These are phyloP conservation scores for Termitomyces sp. DNA, from an alignment of 768 basidiomycete species.

Conservation along the genomic window DNA sequence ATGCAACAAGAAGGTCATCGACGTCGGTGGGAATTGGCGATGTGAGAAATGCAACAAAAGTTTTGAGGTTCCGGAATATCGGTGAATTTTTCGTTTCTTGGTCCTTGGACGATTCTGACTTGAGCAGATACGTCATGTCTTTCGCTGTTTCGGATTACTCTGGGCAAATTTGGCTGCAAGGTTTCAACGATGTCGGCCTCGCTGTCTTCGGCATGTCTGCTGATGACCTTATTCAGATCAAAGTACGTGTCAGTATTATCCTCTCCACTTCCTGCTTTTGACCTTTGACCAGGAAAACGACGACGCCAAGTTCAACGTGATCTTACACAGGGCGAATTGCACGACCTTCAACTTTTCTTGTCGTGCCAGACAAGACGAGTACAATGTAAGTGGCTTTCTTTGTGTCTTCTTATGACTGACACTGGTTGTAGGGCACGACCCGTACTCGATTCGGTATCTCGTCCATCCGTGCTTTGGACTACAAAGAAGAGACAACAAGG, in stretches of 20 bases:
- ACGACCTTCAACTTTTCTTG: slow-evolving; percentile 79
- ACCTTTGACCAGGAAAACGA: slow-evolving; percentile 47
- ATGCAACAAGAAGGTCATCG: slow-evolving; percentile 89
- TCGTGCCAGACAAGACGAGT: slow-evolving; percentile 84
- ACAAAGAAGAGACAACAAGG: slow-evolving; percentile 57
- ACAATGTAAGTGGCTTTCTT: slow-evolving; percentile 51
- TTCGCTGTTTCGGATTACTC: slow-evolving; percentile 90
- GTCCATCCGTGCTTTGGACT: slow-evolving; percentile 62
- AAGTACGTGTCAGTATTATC: slow-evolving; percentile 36
- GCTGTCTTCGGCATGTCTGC: slow-evolving; percentile 75
- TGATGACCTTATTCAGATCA: slow-evolving; percentile 72
- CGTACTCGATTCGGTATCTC: slow-evolving; percentile 84
- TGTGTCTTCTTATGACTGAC: not conserved
- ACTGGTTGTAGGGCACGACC: slow-evolving; percentile 58
- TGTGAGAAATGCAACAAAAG: slow-evolving; percentile 90
- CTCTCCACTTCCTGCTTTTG: not conserved
- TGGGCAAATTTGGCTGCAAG: slow-evolving; percentile 87
- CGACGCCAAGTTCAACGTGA: slow-evolving; percentile 51
- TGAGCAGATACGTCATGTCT: slow-evolving; percentile 68
- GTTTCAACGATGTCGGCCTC: slow-evolving; percentile 90
- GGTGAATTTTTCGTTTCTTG: slow-evolving; percentile 43
- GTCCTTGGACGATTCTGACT: not conserved
- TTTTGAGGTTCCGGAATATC: slow-evolving; percentile 68
- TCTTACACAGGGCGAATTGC: slow-evolving; percentile 64
- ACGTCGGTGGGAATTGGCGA: slow-evolving; percentile 68